phyloP scores from a whole-genome alignment of 2,329 filamentous ascomycete genomes.

The Madurella fahalii region DNA sequence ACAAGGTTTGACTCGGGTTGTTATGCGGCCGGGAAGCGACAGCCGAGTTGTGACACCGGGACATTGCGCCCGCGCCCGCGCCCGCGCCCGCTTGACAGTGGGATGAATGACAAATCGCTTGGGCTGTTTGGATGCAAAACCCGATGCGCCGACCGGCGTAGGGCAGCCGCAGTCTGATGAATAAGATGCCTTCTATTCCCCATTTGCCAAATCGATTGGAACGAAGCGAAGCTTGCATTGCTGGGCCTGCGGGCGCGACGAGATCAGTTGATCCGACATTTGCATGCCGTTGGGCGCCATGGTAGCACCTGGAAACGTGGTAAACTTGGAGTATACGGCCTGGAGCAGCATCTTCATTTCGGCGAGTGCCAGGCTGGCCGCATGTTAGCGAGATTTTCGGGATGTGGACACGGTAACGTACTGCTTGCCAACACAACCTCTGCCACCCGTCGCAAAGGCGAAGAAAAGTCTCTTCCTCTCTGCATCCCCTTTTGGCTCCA shows the following conservation, averaged over 20 bases:
- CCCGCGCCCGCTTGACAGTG: too few species aligned
- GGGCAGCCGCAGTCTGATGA: neutral
- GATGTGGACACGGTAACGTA: conserved; percentile 38
- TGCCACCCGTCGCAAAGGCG: conserved; percentile 61
- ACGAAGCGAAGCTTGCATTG: conserved; percentile 53
- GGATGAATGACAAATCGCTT: too few species aligned
- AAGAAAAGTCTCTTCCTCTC: conserved; percentile 62
- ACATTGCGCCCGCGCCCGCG: too few species aligned
- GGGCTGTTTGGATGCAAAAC: too few species aligned
- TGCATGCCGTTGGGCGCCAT: conserved; percentile 57
- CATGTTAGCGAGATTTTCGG: conserved; percentile 1
- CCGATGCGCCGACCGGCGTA: too few species aligned
- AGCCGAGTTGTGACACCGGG: neutral
- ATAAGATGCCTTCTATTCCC: neutral
- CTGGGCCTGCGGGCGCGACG: conserved; percentile 57
- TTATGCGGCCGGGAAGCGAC: neutral
- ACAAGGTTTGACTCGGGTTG: neutral
- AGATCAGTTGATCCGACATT: conserved; percentile 65
- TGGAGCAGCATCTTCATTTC: conserved; percentile 65
- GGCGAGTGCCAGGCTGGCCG: conserved; percentile 52
- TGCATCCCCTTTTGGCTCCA: conserved; percentile 67
- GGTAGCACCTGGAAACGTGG: conserved; percentile 49
- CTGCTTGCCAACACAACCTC: conserved; percentile 65
- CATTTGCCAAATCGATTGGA: conserved; percentile 24
- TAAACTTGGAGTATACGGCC: conserved; percentile 58